These are phyloP conservation scores for Lunularia cruciata DNA, from an alignment of 225 moss, liverwort and hornwort species.

Conservation along the genomic window DNA sequence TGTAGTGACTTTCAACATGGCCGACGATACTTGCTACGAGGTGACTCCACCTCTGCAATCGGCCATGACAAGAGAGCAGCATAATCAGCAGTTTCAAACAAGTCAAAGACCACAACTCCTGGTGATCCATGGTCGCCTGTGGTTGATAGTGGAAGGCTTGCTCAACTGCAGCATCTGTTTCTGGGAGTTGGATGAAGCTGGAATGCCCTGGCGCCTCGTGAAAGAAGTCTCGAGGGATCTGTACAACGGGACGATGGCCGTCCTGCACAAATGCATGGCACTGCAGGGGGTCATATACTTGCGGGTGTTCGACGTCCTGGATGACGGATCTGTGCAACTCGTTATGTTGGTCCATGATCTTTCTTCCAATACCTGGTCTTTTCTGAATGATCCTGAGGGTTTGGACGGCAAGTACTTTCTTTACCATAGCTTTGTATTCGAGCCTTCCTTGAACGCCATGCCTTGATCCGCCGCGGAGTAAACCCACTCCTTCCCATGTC, in stretches of 20 bases:
- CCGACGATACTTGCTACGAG: slow-evolving; percentile 24
- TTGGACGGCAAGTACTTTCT: slow-evolving; percentile 35
- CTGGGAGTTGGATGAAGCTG: slow-evolving; percentile 25
- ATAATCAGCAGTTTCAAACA: slow-evolving; percentile 19
- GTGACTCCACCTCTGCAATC: slow-evolving; percentile 23
- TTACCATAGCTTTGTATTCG: slow-evolving; percentile 29
- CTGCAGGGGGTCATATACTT: slow-evolving; percentile 34
- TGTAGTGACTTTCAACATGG: slow-evolving; percentile 17
- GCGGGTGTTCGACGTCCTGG: slow-evolving; percentile 28
- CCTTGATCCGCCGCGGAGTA: no score
- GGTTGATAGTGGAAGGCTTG: slow-evolving; percentile 39
- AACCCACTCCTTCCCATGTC: no score
- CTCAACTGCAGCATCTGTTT: slow-evolving; percentile 39
- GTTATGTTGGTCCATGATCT: slow-evolving; percentile 34
- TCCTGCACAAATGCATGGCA: slow-evolving; percentile 35
- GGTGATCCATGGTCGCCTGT: slow-evolving; percentile 24
- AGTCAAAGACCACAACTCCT: slow-evolving; percentile 35
- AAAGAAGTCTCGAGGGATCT: slow-evolving; percentile 37
- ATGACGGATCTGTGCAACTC: slow-evolving; percentile 39
- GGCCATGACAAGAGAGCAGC: slow-evolving; percentile 14
- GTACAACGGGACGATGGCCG: slow-evolving; percentile 36
- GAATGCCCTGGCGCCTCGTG: slow-evolving; percentile 26
- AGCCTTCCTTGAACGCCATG: slow-evolving; percentile 31
- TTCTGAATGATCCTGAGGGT: slow-evolving; percentile 35
- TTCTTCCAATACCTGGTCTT: slow-evolving; percentile 22